Percentiles rank a stretch among this genome's conserved stretches.
These are phyloP conservation scores for Aristolochia fimbriata DNA, from an alignment of 164 flowering plant genomes.

Conservation along the genomic window DNA sequence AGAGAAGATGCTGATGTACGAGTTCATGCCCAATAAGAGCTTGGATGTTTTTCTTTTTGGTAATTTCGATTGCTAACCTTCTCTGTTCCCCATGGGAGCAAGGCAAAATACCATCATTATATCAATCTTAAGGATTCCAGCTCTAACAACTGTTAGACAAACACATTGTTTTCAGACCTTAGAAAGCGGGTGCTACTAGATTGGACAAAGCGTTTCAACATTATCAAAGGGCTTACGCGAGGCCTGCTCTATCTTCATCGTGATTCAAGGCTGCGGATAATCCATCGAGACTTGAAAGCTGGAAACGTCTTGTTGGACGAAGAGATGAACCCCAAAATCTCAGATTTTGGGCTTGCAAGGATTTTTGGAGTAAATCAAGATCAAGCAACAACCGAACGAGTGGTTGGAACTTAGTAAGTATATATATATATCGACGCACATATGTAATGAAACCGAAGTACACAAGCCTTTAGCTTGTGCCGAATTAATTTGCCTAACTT, in stretches of 20 bases:
- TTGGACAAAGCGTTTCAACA: slow-evolving; percentile 20
- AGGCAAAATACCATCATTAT: no score
- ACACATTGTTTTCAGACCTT: neutral
- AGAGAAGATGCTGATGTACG: slow-evolving; percentile 7
- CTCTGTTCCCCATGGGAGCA: no score
- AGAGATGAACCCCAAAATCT: slow-evolving; percentile 32
- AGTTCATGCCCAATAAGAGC: slow-evolving; percentile 21
- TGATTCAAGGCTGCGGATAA: no score
- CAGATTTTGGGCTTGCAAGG: slow-evolving; percentile 62
- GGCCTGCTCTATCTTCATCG: no score
- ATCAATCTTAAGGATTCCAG: no score
- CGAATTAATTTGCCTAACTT: no score
- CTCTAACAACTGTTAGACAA: no score
- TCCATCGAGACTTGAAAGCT: slow-evolving; percentile 25
- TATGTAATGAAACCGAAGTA: neutral
- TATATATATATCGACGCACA: slow-evolving; percentile 3
- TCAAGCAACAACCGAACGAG: slow-evolving; percentile 14
- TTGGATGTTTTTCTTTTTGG: slow-evolving; percentile 6
- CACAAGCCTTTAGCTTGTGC: no score
- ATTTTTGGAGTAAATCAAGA: slow-evolving; percentile 22
- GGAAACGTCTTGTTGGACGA: slow-evolving; percentile 24
- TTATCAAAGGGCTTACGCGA: slow-evolving; percentile 10
- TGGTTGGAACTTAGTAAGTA: slow-evolving; percentile 34
- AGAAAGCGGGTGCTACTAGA: slow-evolving; percentile 1
- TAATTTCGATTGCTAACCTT: neutral